Evolutionary conservation across 2,329 filamentous ascomycete species (phyloP), one percentile per base, ranked within the genome.

Genomic region (Cladosporium halotolerans): DNA sequence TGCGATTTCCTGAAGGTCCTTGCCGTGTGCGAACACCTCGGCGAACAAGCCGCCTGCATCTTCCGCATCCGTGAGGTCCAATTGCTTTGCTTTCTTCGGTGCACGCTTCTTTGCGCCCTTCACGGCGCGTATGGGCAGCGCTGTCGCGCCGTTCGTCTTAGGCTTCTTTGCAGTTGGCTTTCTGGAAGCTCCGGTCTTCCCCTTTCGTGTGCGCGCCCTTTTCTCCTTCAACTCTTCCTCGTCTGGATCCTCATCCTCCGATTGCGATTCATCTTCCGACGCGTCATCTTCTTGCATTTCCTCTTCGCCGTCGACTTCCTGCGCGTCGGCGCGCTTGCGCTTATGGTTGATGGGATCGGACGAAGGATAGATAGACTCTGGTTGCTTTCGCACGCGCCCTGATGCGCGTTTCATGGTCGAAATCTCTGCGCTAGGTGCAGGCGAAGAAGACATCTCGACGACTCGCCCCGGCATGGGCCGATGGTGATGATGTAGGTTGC

Each of bases 401-500:
- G 84, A 87, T 60, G 82, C 81, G 69, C 84, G 83, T 76, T 79
- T 78, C 71, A 77, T 74, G 64, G 75, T 74, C 55, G 73, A 70
- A 57, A 76, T 74, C 57, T 59, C 59, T 36, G 38, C 42, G 13
- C 34, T 19, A 46, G 56, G 55, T 16, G 55, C 52, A 13, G 60
- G 56, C 34, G 61, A 60, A 14, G 60, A 57, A 19, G 58, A 50
- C 45, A 55, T 58, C 28, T 57, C 45, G 45, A 55, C 50, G 13
- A 56, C 39, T 48, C 57, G 33, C 45, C 47, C 57, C 39, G 56
- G 59, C 59, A 58, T 60, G 34, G 18, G 18, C 48, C 48, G 40
- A 14, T 42, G 40, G 38, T 43, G 36, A 32, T 50, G 31, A 19
- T 42, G 32, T 36, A 32, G 23, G 18, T 13, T 33, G 28, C 14